Percentiles rank a stretch among this genome's conserved stretches.
These are phyloP conservation scores for Neonectria ditissima DNA, from an alignment of 2,329 filamentous ascomycete genomes.

Conservation along the genomic window DNA sequence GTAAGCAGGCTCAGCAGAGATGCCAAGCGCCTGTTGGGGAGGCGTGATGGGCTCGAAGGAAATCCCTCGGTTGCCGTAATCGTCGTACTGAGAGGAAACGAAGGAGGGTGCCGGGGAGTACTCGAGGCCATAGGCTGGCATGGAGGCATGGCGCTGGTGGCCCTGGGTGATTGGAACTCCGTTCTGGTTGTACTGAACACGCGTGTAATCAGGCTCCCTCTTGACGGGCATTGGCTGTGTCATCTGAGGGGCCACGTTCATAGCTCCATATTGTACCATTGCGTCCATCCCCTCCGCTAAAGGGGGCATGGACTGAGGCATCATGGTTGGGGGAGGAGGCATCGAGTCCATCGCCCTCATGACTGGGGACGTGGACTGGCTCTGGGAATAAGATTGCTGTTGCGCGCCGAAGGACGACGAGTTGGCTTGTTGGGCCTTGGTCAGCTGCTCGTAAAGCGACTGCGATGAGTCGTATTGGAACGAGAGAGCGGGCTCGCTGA, in stretches of 20 bases:
- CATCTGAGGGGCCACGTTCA: slow-evolving; percentile 76
- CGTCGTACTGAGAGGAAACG: slow-evolving; percentile 97
- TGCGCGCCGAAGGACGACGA: slow-evolving; percentile 95
- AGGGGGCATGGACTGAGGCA: slow-evolving; percentile 69
- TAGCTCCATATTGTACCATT: slow-evolving; percentile 76
- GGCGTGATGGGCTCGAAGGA: slow-evolving; percentile 98
- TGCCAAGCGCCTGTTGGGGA: slow-evolving; percentile 86
- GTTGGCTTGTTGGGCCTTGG: slow-evolving; percentile 98
- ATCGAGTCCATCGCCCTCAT: slow-evolving; percentile 93
- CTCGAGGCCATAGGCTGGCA: slow-evolving; percentile 94
- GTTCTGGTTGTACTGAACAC: slow-evolving; percentile 91
- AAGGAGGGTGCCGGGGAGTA: slow-evolving; percentile 98
- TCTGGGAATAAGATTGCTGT: slow-evolving; percentile 73
- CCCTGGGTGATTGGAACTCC: slow-evolving; percentile 84
- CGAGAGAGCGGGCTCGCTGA: slow-evolving; percentile 95
- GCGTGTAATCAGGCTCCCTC: slow-evolving; percentile 85
- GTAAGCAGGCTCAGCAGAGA: slow-evolving; percentile 91
- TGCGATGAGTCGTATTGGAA: slow-evolving; percentile 99
- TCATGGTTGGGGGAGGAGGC: slow-evolving; percentile 90
- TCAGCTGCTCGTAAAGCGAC: slow-evolving; percentile 98
- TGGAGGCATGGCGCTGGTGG: slow-evolving; percentile 96
- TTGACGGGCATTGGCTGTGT: slow-evolving; percentile 80
- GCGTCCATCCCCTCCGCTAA: slow-evolving; percentile 75
- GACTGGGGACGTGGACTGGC: slow-evolving; percentile 87
- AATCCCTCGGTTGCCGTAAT: slow-evolving; percentile 95